These are phyloP conservation scores for Ceratocystis huliohia DNA, from an alignment of 2,329 filamentous ascomycete species.

Conservation along the genomic window DNA sequence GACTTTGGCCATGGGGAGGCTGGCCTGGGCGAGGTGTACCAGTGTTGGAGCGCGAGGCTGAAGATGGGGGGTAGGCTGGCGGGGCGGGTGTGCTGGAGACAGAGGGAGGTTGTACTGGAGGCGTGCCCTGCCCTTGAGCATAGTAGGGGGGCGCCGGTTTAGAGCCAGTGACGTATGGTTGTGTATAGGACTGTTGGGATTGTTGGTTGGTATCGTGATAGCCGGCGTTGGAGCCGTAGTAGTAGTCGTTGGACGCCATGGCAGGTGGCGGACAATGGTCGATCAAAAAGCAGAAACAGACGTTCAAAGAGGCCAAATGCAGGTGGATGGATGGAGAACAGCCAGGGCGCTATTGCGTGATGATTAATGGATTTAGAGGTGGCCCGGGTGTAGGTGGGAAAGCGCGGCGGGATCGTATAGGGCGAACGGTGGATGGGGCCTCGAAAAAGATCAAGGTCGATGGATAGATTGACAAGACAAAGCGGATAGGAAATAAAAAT, in stretches of 20 bases:
- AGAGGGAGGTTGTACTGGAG: slow-evolving; percentile 13
- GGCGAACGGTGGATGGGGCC: neutral
- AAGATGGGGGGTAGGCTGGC: slow-evolving; percentile 18
- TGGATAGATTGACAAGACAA: no score
- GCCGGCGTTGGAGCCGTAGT: slow-evolving; percentile 17
- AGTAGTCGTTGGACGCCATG: slow-evolving; percentile 22
- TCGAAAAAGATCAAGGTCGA: neutral
- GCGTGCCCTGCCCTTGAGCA: slow-evolving; percentile 17
- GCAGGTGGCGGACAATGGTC: neutral
- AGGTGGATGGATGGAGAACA: neutral
- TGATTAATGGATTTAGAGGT: neutral
- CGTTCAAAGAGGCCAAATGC: neutral
- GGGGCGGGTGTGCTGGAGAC: slow-evolving; percentile 10
- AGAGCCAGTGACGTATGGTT: slow-evolving; percentile 10
- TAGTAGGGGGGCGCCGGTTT: slow-evolving; percentile 18
- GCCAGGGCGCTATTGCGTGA: neutral
- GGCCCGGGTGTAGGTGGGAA: neutral
- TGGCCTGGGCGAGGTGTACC: slow-evolving; percentile 19
- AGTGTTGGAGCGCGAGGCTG: slow-evolving; percentile 25
- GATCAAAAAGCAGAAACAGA: neutral
- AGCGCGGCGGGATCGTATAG: neutral
- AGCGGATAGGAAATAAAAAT: neutral
- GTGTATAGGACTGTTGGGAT: slow-evolving; percentile 10
- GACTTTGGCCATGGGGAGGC: slow-evolving; percentile 31
- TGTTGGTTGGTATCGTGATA: slow-evolving; percentile 16